These are phyloP conservation scores for Cercophora scortea DNA, from an alignment of 495 filamentous ascomycete species.

Conservation along the genomic window DNA sequence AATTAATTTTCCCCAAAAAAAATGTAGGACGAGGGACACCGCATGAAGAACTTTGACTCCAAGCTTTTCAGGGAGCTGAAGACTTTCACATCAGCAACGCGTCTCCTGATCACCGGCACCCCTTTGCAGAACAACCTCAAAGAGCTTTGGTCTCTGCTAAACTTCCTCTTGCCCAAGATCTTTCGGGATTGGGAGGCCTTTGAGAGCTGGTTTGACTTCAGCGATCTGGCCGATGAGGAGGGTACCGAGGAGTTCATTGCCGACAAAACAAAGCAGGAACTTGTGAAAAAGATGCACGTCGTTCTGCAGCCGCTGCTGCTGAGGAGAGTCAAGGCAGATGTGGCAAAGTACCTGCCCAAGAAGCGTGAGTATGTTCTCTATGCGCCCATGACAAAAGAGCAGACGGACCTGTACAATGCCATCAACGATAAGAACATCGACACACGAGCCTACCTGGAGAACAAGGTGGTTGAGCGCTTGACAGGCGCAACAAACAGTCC, in stretches of 20 bases:
- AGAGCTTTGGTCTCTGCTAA: slow-evolving; percentile 90
- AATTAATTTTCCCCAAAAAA: slow-evolving; percentile 7
- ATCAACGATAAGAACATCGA: slow-evolving; percentile 65
- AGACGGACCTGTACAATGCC: slow-evolving; percentile 84
- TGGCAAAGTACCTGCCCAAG: slow-evolving; percentile 80
- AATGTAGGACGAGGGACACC: slow-evolving; percentile 75
- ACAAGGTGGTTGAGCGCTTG: slow-evolving; percentile 69
- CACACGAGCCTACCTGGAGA: slow-evolving; percentile 73
- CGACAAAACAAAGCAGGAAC: slow-evolving; percentile 70
- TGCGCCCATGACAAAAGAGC: slow-evolving; percentile 77
- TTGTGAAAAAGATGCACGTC: slow-evolving; percentile 83
- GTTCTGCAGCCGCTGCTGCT: slow-evolving; percentile 89
- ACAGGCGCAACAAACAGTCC: slow-evolving; percentile 34
- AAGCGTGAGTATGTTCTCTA: slow-evolving; percentile 95
- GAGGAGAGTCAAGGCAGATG: slow-evolving; percentile 84
- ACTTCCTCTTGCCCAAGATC: slow-evolving; percentile 87
- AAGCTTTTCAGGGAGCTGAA: slow-evolving; percentile 82
- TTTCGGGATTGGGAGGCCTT: slow-evolving; percentile 87
- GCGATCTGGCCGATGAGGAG: slow-evolving; percentile 67
- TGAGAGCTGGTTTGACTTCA: slow-evolving; percentile 94
- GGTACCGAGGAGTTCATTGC: slow-evolving; percentile 63
- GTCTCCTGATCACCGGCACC: slow-evolving; percentile 89
- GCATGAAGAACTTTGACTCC: slow-evolving; percentile 94
- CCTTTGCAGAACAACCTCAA: slow-evolving; percentile 93
- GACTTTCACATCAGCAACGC: slow-evolving; percentile 78